Conservation (phyloP, 768 basidiomycete genomes). For the Tubosaeta brunneosetosa region DNA sequence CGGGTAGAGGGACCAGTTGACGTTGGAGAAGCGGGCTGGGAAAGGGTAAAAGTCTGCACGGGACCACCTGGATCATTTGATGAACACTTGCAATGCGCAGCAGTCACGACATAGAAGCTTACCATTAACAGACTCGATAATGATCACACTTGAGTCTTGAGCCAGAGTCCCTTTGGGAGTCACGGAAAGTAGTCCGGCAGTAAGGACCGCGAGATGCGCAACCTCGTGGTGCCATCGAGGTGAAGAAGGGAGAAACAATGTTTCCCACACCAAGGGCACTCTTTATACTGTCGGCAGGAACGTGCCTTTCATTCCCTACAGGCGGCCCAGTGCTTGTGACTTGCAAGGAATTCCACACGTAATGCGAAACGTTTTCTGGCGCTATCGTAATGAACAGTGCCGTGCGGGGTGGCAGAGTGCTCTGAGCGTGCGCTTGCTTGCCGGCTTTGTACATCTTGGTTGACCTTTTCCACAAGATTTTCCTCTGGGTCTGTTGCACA, state of each 20-base stretch:
- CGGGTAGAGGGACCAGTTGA: conserved; percentile 4
- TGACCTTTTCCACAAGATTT: too few relatives aligned
- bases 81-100: not conserved
- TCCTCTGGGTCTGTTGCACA: too few relatives aligned
- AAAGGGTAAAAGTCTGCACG: conserved; percentile 40
- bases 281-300: too few relatives aligned
- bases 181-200: conserved; percentile 12
- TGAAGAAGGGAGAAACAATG: not conserved
- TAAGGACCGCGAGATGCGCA: conserved; percentile 16
- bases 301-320: too few relatives aligned
- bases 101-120: not conserved
- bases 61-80: conserved; percentile 30
- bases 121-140: conserved; percentile 33
- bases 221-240: conserved; percentile 7
- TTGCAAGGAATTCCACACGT: too few relatives aligned
- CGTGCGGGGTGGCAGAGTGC: too few relatives aligned
- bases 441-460: too few relatives aligned
- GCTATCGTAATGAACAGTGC: too few relatives aligned
- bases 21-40: conserved; percentile 4
- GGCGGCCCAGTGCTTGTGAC: too few relatives aligned
- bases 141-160: conserved; percentile 17
- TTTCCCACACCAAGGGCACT: not conserved
- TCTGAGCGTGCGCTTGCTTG: too few relatives aligned
- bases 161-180: conserved; percentile 16
- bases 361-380: too few relatives aligned